Percentiles rank a stretch among this genome's conserved stretches.
These are phyloP conservation scores for Discostella stelligeroides DNA, from an alignment of 108 stramenopile genomes.

Conservation along the genomic window DNA sequence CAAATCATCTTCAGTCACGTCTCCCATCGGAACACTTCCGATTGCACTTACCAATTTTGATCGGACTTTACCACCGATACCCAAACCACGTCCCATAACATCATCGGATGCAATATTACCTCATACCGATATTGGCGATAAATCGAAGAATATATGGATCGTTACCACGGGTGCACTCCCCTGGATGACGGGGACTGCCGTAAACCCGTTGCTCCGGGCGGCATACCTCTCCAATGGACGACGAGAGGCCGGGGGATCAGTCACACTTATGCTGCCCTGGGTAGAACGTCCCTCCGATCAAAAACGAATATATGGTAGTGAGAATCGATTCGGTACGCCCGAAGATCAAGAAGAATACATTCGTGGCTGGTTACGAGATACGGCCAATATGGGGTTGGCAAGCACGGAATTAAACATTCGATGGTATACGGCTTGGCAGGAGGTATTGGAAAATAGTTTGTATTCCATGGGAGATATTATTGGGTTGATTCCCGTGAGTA, in stretches of 20 bases:
- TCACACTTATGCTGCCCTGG: constrained; percentile 90
- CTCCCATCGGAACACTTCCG: constrained; percentile 25
- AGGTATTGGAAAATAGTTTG: constrained; percentile 48
- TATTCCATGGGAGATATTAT: constrained; percentile 78
- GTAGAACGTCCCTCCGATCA: constrained; percentile 71
- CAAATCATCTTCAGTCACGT: neutral
- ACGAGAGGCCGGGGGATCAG: constrained; percentile 58
- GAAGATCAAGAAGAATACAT: constrained; percentile 80
- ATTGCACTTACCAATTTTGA: constrained; percentile 38
- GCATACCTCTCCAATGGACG: constrained; percentile 77
- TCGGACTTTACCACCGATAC: constrained; percentile 50
- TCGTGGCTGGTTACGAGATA: constrained; percentile 60
- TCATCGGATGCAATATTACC: constrained; percentile 64
- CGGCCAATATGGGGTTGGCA: constrained; percentile 48
- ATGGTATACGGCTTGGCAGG: constrained; percentile 61
- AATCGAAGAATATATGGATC: constrained; percentile 81
- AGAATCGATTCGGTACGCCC: constrained; percentile 55
- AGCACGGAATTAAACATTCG: constrained; percentile 41
- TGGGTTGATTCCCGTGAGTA: constrained; percentile 59
- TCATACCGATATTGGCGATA: constrained; percentile 73
- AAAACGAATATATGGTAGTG: constrained; percentile 59
- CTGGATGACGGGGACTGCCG: constrained; percentile 94
- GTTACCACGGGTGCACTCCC: constrained; percentile 90
- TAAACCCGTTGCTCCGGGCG: constrained; percentile 89
- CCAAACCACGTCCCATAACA: constrained; percentile 54